Conservation (phyloP, 208 protist species). For the Leishmania tropica region DNA sequence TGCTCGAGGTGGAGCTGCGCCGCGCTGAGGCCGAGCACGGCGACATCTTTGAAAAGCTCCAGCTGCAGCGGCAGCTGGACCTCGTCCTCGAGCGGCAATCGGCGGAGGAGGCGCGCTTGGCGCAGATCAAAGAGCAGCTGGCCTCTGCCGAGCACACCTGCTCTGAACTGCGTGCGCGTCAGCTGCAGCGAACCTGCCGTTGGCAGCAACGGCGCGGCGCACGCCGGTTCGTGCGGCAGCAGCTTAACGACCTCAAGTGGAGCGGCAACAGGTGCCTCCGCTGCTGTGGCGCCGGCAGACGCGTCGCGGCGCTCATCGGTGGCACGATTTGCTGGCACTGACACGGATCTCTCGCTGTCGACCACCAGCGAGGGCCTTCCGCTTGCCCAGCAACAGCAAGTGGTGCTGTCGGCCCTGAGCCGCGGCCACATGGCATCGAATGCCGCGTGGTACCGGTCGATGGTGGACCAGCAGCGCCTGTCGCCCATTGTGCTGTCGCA, state of each 20-base stretch:
- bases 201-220: background rate
- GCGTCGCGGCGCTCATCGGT: background rate
- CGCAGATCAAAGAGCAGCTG: slow-evolving; percentile 28
- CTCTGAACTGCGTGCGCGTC: slow-evolving; percentile 8
- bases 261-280: background rate
- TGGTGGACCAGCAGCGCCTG: slow-evolving; percentile 66
- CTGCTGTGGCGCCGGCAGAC: background rate
- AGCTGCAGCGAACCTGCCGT: background rate
- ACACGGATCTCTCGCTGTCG: background rate
- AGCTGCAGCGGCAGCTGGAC: slow-evolving; percentile 81
- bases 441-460: slow-evolving; percentile 39
- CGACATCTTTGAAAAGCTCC: slow-evolving; percentile 87
- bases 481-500: slow-evolving; percentile 68
- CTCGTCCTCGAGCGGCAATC: slow-evolving; percentile 50
- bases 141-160: slow-evolving; percentile 27
- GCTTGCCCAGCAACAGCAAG: background rate
- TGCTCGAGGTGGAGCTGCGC: slow-evolving; percentile 46
- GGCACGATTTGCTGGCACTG: background rate
- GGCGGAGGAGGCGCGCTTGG: slow-evolving; percentile 42
- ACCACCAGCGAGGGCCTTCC: background rate
- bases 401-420: slow-evolving; percentile 4
- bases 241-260: background rate
- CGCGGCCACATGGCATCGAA: slow-evolving; percentile 42
- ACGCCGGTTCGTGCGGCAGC: slow-evolving; percentile 8
- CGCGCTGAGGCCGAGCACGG: slow-evolving; percentile 56